Evolutionary conservation across 345 rosid species (phyloP).

Genomic region (Ailanthus altissimus): DNA sequence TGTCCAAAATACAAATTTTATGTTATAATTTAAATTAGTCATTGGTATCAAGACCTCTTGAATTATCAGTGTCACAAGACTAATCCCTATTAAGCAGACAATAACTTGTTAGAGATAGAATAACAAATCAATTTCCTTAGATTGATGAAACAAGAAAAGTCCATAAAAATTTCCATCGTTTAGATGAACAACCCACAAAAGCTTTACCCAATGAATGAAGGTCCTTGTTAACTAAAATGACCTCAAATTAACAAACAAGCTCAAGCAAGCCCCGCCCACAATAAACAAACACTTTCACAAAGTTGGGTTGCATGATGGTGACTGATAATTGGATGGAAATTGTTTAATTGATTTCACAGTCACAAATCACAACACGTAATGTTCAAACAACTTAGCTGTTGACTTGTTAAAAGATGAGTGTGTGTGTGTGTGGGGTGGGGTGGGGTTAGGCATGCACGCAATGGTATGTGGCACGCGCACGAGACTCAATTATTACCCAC

Average conservation of each 20-base stretch:
- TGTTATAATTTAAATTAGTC: too few relatives aligned
- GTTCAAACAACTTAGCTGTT: conserved; percentile 19
- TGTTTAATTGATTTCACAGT: background rate
- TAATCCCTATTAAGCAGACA: background rate
- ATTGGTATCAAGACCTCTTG: too few relatives aligned
- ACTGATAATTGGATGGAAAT: background rate
- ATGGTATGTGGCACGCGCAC: background rate
- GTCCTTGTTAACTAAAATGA: background rate
- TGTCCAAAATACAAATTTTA: too few relatives aligned
- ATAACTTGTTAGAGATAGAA: background rate
- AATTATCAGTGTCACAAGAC: background rate
- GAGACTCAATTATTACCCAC: conserved; percentile 11
- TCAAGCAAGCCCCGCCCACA: too few relatives aligned
- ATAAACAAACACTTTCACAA: background rate
- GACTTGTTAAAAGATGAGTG: too few relatives aligned
- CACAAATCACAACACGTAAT: background rate
- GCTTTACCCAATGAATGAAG: background rate
- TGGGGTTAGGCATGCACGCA: too few relatives aligned
- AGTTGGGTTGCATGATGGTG: background rate
- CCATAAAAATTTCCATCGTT: conserved; percentile 17
- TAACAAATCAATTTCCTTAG: too few relatives aligned
- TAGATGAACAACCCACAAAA: conserved; percentile 30
- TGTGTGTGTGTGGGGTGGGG: too few relatives aligned
- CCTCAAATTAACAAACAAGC: too few relatives aligned
- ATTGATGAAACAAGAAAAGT: background rate